A percentile compares a stretch with the other conserved stretches of the same genome.
phyloP scores from a whole-genome alignment of 2,329 filamentous ascomycete species.

The Alternaria consortialis region DNA sequence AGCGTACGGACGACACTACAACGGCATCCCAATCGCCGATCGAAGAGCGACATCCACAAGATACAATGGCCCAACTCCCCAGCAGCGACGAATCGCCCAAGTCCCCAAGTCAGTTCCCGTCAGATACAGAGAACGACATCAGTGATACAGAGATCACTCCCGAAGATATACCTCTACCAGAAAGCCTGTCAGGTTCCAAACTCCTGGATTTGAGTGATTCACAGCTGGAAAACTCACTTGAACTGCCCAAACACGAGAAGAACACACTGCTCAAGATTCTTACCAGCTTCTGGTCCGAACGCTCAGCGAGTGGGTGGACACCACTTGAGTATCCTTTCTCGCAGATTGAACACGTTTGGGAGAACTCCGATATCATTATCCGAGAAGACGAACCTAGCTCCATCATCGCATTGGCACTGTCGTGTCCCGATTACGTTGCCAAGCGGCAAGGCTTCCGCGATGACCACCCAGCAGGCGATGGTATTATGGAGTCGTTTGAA shows the following conservation, averaged over 20 bases:
- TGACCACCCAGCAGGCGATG: slow-evolving; percentile 26
- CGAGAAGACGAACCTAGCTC: slow-evolving; percentile 97
- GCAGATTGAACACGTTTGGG: slow-evolving; percentile 90
- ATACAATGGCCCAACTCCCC: slow-evolving; percentile 21
- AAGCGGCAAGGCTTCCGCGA: slow-evolving; percentile 76
- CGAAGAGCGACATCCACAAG: slow-evolving; percentile 38
- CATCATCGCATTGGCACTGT: slow-evolving; percentile 90
- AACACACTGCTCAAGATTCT: slow-evolving; percentile 94
- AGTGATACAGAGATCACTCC: slow-evolving; percentile 78
- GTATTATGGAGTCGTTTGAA: slow-evolving; percentile 57
- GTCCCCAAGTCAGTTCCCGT: slow-evolving; percentile 53
- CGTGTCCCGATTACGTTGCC: slow-evolving; percentile 83
- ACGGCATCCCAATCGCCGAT: slow-evolving; percentile 47
- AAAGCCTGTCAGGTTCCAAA: slow-evolving; percentile 66
- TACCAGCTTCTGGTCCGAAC: slow-evolving; percentile 97
- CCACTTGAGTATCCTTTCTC: slow-evolving; percentile 88
- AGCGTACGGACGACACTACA: slow-evolving; percentile 41
- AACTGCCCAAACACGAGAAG: slow-evolving; percentile 91
- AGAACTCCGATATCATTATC: slow-evolving; percentile 95
- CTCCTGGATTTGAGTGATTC: slow-evolving; percentile 63
- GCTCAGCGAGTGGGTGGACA: slow-evolving; percentile 93
- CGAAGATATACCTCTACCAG: slow-evolving; percentile 72
- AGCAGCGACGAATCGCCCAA: slow-evolving; percentile 39
- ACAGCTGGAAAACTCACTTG: slow-evolving; percentile 68
- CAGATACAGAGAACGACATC: slow-evolving; percentile 59